Percentiles rank a stretch among this genome's conserved stretches.
Evolutionary conservation across 805 yeast genomes (phyloP).

Genomic region (Yarrowia sp.): DNA sequence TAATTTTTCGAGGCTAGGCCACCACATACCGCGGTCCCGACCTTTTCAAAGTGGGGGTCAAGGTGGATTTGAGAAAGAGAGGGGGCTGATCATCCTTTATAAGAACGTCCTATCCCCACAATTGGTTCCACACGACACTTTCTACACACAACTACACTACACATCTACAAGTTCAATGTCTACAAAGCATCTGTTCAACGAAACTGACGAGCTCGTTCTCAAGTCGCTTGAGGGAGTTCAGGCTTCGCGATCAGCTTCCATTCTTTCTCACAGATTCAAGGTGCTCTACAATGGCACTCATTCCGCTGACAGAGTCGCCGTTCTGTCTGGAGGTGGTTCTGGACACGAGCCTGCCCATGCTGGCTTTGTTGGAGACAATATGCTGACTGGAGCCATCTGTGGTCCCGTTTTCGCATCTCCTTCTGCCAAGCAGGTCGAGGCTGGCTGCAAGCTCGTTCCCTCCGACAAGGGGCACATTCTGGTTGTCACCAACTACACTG

Average conservation of each 20-base stretch:
- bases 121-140: too few species aligned
- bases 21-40: neutral
- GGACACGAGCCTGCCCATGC: slow-evolving; percentile 78
- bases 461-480: slow-evolving; percentile 64
- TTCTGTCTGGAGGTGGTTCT: slow-evolving; percentile 54
- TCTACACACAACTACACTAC: neutral
- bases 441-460: slow-evolving; percentile 61
- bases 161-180: slow-evolving; percentile 32
- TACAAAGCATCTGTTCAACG: slow-evolving; percentile 45
- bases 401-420: slow-evolving; percentile 96
- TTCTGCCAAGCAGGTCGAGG: slow-evolving; percentile 76
- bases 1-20: neutral
- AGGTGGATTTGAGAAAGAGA: neutral
- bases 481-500: slow-evolving; percentile 89
- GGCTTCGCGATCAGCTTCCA: slow-evolving; percentile 41
- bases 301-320: slow-evolving; percentile 39
- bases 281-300: slow-evolving; percentile 39
- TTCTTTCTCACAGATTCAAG: slow-evolving; percentile 42
- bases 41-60: neutral
- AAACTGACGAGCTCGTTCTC: slow-evolving; percentile 39
- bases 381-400: slow-evolving; percentile 80
- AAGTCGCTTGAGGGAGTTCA: slow-evolving; percentile 42
- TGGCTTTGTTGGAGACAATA: slow-evolving; percentile 85
- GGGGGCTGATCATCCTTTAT: neutral
- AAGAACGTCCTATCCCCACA: too few species aligned